A percentile compares a stretch with the other conserved stretches of the same genome.
Evolutionary conservation across 2,329 filamentous ascomycete species (phyloP).

Genomic region (Cladophialophora yegresii): DNA sequence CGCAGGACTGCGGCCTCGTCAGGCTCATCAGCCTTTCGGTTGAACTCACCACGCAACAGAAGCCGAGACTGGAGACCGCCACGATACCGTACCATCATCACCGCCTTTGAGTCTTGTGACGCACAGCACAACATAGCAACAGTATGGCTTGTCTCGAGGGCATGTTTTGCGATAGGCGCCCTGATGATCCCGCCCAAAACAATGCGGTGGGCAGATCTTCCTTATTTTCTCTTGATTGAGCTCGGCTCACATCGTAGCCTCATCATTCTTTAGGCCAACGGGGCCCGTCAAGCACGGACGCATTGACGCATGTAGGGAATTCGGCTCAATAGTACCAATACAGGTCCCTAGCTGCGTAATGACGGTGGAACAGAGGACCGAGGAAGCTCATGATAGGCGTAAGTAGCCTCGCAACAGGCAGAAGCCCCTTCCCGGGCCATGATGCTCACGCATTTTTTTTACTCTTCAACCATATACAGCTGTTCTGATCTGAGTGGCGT

Average conservation of each 20-base stretch:
- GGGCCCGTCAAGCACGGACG: neutral
- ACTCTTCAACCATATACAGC: neutral
- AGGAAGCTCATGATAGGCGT: neutral
- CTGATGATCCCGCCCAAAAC: neutral
- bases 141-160: neutral
- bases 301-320: neutral
- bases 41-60: neutral
- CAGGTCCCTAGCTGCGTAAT: neutral
- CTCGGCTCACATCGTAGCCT: neutral
- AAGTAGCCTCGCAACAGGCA: neutral
- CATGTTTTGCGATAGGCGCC: neutral
- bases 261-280: neutral
- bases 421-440: neutral
- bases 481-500: neutral
- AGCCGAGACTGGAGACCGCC: neutral
- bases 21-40: neutral
- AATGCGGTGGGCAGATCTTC: neutral
- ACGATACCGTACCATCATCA: neutral
- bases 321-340: neutral
- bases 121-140: neutral
- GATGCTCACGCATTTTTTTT: neutral
- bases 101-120: neutral
- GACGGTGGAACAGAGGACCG: neutral
- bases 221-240: neutral
- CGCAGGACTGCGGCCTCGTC: neutral